phyloP scores from a whole-genome alignment of 257 asterid genomes.

The Plantago major region DNA sequence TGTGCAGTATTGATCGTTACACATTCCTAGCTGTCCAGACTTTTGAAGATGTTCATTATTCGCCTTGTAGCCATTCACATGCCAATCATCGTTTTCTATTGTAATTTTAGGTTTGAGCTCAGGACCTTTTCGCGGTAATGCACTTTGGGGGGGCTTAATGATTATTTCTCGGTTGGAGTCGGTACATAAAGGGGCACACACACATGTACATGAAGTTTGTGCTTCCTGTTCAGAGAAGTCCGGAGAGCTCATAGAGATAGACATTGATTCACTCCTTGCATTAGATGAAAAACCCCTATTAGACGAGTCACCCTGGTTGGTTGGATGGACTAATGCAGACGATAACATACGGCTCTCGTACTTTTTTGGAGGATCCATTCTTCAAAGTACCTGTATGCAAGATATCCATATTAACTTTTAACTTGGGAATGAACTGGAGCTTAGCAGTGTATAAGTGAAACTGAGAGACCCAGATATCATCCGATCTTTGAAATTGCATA shows the following conservation, averaged over 20 bases:
- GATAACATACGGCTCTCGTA: constrained; percentile 65
- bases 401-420: too few species aligned
- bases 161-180: constrained; percentile 32
- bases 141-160: constrained; percentile 35
- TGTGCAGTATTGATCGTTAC: constrained; percentile 90
- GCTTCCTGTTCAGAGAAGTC: constrained; percentile 39
- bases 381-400: constrained; percentile 5
- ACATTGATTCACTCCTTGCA: constrained; percentile 66
- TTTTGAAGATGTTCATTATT: constrained; percentile 66
- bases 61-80: constrained; percentile 32
- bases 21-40: constrained; percentile 89
- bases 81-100: constrained; percentile 34
- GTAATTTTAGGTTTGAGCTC: constrained; percentile 37
- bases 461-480: too few species aligned
- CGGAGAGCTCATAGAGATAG: constrained; percentile 42
- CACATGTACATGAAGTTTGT: constrained; percentile 36
- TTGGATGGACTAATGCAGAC: constrained; percentile 35
- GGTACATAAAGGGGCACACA: constrained; percentile 55
- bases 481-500: too few species aligned
- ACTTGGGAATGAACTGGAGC: too few species aligned
- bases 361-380: constrained; percentile 60
- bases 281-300: constrained; percentile 33
- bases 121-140: constrained; percentile 27
- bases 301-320: constrained; percentile 31
- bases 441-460: too few species aligned